A percentile compares a stretch with the other conserved stretches of the same genome.
Evolutionary conservation across 2,329 filamentous ascomycete species (phyloP).

Genomic region (Gnomoniopsis sp.): DNA sequence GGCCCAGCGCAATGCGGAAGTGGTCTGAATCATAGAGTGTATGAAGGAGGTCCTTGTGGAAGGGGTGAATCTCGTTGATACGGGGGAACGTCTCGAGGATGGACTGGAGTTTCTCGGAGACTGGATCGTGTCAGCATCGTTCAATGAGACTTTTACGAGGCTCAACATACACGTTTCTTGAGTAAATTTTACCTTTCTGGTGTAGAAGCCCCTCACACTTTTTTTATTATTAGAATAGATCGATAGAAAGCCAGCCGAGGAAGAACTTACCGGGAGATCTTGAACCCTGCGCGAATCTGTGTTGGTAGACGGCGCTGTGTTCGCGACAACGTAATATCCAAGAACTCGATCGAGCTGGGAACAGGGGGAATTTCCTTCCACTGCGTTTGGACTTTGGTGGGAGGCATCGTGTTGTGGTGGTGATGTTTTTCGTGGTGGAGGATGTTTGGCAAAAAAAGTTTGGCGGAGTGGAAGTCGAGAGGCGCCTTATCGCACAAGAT

Average conservation of each 20-base stretch:
- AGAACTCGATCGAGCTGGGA: conserved; percentile 89
- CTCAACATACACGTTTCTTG: conserved; percentile 68
- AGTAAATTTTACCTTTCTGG: conserved; percentile 96
- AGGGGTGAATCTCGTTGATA: conserved; percentile 62
- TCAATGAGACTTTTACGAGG: not conserved
- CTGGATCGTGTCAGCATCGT: conserved; percentile 2
- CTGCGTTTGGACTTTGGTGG: conserved; percentile 12
- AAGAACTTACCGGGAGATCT: conserved; percentile 73
- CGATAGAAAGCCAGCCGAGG: too few relatives aligned
- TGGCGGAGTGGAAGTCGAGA: too few relatives aligned
- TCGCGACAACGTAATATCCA: conserved; percentile 93
- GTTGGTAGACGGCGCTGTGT: conserved; percentile 89
- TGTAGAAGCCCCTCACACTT: conserved; percentile 94
- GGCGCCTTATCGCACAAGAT: not conserved
- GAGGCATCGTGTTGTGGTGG: conserved; percentile 8
- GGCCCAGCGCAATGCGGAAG: conserved; percentile 93
- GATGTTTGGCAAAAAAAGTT: not conserved
- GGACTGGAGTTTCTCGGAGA: conserved; percentile 84
- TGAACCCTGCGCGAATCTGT: conserved; percentile 92
- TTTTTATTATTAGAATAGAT: too few relatives aligned
- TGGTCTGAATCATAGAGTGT: conserved; percentile 98
- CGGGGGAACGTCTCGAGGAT: conserved; percentile 93
- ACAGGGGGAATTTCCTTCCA: conserved; percentile 66
- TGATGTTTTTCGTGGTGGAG: not conserved
- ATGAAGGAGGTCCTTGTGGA: conserved; percentile 75